Conservation (phyloP, 345 rosid genomes). For the Crucihimalaya himalaica region DNA sequence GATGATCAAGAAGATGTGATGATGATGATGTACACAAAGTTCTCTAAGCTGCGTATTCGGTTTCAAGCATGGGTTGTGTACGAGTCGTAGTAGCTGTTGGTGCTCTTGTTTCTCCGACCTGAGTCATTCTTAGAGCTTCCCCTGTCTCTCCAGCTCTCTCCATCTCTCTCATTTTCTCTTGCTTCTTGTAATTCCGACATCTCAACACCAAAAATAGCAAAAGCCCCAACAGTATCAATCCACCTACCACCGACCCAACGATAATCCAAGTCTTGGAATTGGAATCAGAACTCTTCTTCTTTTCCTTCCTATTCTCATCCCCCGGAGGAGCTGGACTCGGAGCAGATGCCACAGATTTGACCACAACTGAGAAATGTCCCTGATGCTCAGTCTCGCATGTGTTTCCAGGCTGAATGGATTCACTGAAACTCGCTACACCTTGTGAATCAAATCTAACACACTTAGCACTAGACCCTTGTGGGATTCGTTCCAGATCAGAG, state of each 20-base stretch:
- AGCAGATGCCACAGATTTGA: slow-evolving; percentile 60
- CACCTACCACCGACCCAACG: slow-evolving; percentile 79
- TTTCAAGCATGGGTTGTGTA: slow-evolving; percentile 87
- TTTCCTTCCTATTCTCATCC: slow-evolving; percentile 31
- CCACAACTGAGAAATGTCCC: slow-evolving; percentile 88
- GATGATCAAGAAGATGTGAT: slow-evolving; percentile 7
- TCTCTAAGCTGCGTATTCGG: slow-evolving; percentile 68
- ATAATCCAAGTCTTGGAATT: slow-evolving; percentile 60
- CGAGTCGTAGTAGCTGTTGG: slow-evolving; percentile 81
- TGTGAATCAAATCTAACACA: slow-evolving; percentile 72
- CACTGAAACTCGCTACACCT: slow-evolving; percentile 62
- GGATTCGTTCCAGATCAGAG: slow-evolving; percentile 51
- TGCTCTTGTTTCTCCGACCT: slow-evolving; percentile 80
- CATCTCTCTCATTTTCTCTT: slow-evolving; percentile 76
- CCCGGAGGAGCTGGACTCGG: slow-evolving; percentile 45
- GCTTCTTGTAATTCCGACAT: slow-evolving; percentile 57
- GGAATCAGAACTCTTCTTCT: slow-evolving; percentile 39
- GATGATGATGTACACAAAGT: slow-evolving; percentile 30
- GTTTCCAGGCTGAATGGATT: slow-evolving; percentile 48
- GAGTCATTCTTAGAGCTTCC: slow-evolving; percentile 76
- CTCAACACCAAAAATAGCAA: slow-evolving; percentile 53
- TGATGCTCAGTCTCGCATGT: slow-evolving; percentile 59
- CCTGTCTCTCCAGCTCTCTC: slow-evolving; percentile 94
- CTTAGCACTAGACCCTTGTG: slow-evolving; percentile 57
- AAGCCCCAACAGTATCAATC: slow-evolving; percentile 55